These are phyloP conservation scores for Paramecium caudatum DNA, from an alignment of 73 alveolate genomes.

Conservation along the genomic window DNA sequence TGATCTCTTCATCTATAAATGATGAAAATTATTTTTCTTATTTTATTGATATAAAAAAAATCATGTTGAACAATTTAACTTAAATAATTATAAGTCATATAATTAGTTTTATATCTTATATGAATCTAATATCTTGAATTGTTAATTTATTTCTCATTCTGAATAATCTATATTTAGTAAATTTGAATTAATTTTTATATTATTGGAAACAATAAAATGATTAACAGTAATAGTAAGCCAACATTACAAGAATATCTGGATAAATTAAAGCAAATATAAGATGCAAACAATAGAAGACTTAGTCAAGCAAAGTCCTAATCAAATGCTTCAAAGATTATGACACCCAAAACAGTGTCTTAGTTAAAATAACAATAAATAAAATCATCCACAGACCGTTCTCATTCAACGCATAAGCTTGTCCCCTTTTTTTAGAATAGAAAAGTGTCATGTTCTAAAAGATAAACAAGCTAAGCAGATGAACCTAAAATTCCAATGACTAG, in stretches of 20 bases:
- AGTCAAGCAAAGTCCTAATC: not conserved
- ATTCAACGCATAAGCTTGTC: constrained; percentile 30
- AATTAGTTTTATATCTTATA: too few species aligned
- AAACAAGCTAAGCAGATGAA: constrained; percentile 65
- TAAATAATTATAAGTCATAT: too few species aligned
- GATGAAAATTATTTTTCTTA: too few species aligned
- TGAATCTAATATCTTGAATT: too few species aligned
- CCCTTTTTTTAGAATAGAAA: constrained; percentile 52
- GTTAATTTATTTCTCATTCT: too few species aligned
- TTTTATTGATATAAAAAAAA: too few species aligned
- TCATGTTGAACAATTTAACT: too few species aligned
- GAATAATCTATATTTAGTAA: too few species aligned
- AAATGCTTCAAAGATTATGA: not conserved
- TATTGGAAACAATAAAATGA: too few species aligned
- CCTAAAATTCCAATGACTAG: constrained; percentile 31
- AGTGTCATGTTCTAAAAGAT: constrained; percentile 50
- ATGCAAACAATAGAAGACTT: not conserved
- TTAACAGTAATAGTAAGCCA: constrained; percentile 23
- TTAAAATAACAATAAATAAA: constrained; percentile 40
- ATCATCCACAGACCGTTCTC: constrained; percentile 58
- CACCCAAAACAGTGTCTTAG: constrained; percentile 36
- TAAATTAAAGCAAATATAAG: constrained; percentile 59
- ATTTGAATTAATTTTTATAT: too few species aligned
- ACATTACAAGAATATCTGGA: constrained; percentile 45
- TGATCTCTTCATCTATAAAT: too few species aligned